Evolutionary conservation across 2,329 filamentous ascomycete species (phyloP), one percentile per base, ranked within the genome.

Genomic region (Fusarium floridanum): DNA sequence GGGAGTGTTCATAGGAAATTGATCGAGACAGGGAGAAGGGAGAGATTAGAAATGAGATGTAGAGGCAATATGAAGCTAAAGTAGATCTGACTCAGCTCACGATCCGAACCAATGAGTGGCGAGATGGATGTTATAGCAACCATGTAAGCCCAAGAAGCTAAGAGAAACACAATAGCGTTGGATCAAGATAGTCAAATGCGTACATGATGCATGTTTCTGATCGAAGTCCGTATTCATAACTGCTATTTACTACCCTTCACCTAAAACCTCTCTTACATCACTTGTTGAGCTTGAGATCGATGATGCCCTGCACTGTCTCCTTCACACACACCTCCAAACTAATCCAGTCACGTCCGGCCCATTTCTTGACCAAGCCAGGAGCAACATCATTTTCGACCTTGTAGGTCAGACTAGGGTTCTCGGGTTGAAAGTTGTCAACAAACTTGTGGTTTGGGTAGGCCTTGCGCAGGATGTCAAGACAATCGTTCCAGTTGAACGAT

Each of bases 401-500:
- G 11, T 77, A 77, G 1, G 24, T 27, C 2, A 77, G n/a, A 3
- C 32, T 61, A 3, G 75, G 75, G 2, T 76, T 37, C 2, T 57
- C 73, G 1, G 65, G 20, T 0, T 74, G 2, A 10, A 77, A 77
- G 3, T 77, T 67, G 0, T 73, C 73, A 2, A 45, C 69, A 16
- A 77, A 67, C 0, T 67, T 57, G 0, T 59, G 63, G 0, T 66
- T 53, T 0, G 75, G 73, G 27, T 76, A 77, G 0, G 66, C 29
- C 0, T 32, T 16, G 5, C 75, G 75, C 10, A 77, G 2, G 2
- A 77, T 66, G 0, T 64, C 61, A 4, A 77, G 20, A 1, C 61
- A 67, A 3, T 76, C 56, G 6, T 77, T 67, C 76, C 76, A 77
- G 22, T 77, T 77, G 41, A 70, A 72, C 2, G 72, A 72, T 1